A percentile compares a stretch with the other conserved stretches of the same genome.
phyloP scores from a whole-genome alignment of 2,329 filamentous ascomycete species.

The Coleophoma crateriformis region DNA sequence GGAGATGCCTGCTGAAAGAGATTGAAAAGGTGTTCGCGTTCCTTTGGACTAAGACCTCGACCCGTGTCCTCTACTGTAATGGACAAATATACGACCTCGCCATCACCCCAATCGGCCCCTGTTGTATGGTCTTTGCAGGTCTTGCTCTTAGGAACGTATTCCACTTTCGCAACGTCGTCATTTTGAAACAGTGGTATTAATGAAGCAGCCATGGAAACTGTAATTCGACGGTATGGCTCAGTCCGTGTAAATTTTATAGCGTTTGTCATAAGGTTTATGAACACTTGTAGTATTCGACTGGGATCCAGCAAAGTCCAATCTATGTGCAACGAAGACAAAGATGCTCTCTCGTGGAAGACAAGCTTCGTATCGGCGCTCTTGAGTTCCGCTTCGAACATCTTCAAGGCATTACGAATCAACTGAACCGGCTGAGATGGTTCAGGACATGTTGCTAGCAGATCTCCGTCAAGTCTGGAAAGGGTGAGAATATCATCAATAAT shows the following conservation, averaged over 20 bases:
- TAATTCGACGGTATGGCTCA: constrained; percentile 50
- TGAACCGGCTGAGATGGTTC: constrained; percentile 61
- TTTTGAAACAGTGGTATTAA: constrained; percentile 2
- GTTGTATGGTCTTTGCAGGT: constrained; percentile 7
- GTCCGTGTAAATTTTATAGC: constrained; percentile 75
- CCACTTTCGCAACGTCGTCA: constrained; percentile 1
- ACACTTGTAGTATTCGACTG: constrained; percentile 67
- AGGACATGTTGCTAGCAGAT: constrained; percentile 65
- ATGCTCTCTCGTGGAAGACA: constrained; percentile 55
- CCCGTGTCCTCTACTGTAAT: constrained; percentile 77
- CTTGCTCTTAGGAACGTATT: constrained; percentile 7
- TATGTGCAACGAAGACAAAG: constrained; percentile 49
- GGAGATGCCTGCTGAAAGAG: constrained; percentile 76
- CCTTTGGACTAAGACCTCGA: constrained; percentile 61
- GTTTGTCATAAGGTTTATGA: constrained; percentile 76
- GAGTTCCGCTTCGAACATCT: constrained; percentile 74
- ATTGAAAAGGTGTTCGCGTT: constrained; percentile 69
- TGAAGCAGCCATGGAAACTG: constrained; percentile 34
- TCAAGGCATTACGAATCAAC: constrained; percentile 61
- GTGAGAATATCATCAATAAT: constrained; percentile 70
- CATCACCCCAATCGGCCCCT: constrained; percentile 9
- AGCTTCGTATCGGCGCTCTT: constrained; percentile 63
- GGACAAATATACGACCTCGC: constrained; percentile 56
- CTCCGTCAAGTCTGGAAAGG: constrained; percentile 69
- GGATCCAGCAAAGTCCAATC: constrained; percentile 67